Base-by-base conservation (phyloP, 352 stramenopile species). In the Phytophthora citricola region DNA sequence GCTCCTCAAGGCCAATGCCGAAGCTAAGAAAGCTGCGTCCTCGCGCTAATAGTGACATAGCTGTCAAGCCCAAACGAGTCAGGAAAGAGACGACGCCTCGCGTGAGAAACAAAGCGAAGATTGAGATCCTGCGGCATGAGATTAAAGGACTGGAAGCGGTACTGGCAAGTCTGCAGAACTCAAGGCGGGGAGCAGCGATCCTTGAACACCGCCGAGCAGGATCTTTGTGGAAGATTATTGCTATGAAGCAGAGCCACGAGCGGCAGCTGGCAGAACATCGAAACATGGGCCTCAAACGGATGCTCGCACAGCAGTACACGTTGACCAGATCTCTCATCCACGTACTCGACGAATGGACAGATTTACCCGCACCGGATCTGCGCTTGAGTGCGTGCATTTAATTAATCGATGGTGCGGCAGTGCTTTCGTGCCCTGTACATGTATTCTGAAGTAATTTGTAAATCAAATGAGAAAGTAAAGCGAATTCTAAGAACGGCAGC, bases 51-150 rank as follows among this genome's bases (percentile, higher is more conserved):
- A 69, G 24, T 20, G 46, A 47, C 6, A 17, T 24, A 4, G 29
- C 15, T 8, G 14, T 17, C 17, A 64, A 49, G 26, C 22, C 45
- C 17, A 63, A 63, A 49, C 34, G 49, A 11, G 20, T 47, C 38
- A 32, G 27, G 41, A 54, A 58, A 53, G 27, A 52, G 8, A 17
- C 52, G 15, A 60, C 65, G 4, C 58, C 52, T 27, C 58, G 65
- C 5, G 11, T 73, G 24, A 26, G 65, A 44, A 73, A 73, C 51
- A 73, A 73, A 46, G 59, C 36, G 32, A 69, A 69, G 51, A 73
- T 73, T n/a, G 65, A 73, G 39, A 24, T 59, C 5, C 27, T 73
- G 20, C 65, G 58, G 9, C 52, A 62, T 20, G 58, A 69, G 47
- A 41, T 73, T 41, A 61, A 55, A 20, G 46, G 45, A 5, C 59